A percentile compares a stretch with the other conserved stretches of the same genome.
phyloP scores from a whole-genome alignment of 1,284 basidiomycete genomes.

The Pascua guehoae region DNA sequence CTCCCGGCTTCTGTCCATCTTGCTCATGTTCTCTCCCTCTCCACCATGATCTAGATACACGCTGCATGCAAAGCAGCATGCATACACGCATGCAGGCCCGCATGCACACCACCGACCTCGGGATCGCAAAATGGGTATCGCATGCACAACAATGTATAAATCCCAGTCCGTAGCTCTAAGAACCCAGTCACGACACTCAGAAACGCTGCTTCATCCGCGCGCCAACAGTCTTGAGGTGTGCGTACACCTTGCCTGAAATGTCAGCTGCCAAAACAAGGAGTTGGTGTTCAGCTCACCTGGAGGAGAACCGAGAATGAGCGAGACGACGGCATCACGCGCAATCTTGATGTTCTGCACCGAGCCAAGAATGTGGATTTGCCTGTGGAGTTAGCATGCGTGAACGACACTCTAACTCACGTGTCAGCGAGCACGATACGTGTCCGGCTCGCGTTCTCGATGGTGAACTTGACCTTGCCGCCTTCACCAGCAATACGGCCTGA shows the following conservation, averaged over 20 bases:
- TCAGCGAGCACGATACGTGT: conserved; percentile 96
- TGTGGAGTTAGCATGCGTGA: conserved; percentile 14
- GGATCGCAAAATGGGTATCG: conserved; percentile 14
- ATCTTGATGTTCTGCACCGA: conserved; percentile 83
- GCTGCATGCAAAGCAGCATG: not conserved
- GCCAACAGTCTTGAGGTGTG: conserved; percentile 82
- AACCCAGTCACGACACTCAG: conserved; percentile 24
- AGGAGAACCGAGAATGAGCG: conserved; percentile 88
- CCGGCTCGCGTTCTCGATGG: conserved; percentile 93
- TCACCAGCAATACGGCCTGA: conserved; percentile 93
- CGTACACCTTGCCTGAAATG: conserved; percentile 74
- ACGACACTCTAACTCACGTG: conserved; percentile 60
- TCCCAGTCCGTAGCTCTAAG: not conserved
- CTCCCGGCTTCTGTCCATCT: not conserved
- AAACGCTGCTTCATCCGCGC: conserved; percentile 85
- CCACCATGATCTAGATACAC: too few species aligned
- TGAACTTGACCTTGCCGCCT: conserved; percentile 96
- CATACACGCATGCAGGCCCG: not conserved
- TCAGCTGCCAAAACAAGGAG: conserved; percentile 5
- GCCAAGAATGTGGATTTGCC: conserved; percentile 58
- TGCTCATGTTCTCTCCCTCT: too few species aligned
- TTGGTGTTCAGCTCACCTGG: conserved; percentile 58
- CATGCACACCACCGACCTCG: not conserved
- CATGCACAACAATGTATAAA: conserved; percentile 19
- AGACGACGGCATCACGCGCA: conserved; percentile 91